Evolutionary conservation across 2,329 filamentous ascomycete species (phyloP).

Genomic region (Colletotrichum sp.): DNA sequence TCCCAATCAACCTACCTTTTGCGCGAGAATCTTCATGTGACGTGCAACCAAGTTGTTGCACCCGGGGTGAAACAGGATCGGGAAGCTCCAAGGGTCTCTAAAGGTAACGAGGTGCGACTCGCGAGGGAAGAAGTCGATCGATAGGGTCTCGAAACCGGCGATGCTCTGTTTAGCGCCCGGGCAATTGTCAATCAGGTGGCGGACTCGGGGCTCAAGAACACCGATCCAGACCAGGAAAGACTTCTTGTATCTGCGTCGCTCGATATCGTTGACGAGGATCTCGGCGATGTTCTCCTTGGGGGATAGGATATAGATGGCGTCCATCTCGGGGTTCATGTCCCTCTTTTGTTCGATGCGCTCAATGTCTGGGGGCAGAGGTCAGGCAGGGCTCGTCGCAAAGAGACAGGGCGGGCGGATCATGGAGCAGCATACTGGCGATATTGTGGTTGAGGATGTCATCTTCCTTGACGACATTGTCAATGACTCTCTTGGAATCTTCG

Average conservation of each 20-base stretch:
- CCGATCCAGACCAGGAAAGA: slow-evolving; percentile 85
- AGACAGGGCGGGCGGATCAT: not conserved
- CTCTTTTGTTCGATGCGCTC: slow-evolving; percentile 90
- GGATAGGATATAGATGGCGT: slow-evolving; percentile 91
- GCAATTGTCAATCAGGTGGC: slow-evolving; percentile 77
- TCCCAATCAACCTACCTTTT: slow-evolving; percentile 69
- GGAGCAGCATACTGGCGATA: slow-evolving; percentile 79
- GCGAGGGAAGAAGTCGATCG: slow-evolving; percentile 87
- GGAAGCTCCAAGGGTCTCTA: slow-evolving; percentile 94
- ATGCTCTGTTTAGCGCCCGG: slow-evolving; percentile 74
- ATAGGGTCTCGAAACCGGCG: slow-evolving; percentile 80
- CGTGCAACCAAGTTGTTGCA: slow-evolving; percentile 84
- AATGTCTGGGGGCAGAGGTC: slow-evolving; percentile 69
- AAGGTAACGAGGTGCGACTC: slow-evolving; percentile 94
- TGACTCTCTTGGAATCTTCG: slow-evolving; percentile 79
- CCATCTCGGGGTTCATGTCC: slow-evolving; percentile 85
- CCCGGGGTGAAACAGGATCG: slow-evolving; percentile 85
- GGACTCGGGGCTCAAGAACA: slow-evolving; percentile 72
- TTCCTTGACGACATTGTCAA: slow-evolving; percentile 91
- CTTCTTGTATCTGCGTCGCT: slow-evolving; percentile 80
- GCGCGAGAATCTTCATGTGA: slow-evolving; percentile 85
- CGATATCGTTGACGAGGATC: slow-evolving; percentile 91
- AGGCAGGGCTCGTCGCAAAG: slow-evolving; percentile 8
- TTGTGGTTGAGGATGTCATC: slow-evolving; percentile 98
- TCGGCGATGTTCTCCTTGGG: slow-evolving; percentile 89